These are phyloP conservation scores for Gryganskiella cystojenkinii DNA, from an alignment of 192 early-diverging fungal genomes.

Conservation along the genomic window DNA sequence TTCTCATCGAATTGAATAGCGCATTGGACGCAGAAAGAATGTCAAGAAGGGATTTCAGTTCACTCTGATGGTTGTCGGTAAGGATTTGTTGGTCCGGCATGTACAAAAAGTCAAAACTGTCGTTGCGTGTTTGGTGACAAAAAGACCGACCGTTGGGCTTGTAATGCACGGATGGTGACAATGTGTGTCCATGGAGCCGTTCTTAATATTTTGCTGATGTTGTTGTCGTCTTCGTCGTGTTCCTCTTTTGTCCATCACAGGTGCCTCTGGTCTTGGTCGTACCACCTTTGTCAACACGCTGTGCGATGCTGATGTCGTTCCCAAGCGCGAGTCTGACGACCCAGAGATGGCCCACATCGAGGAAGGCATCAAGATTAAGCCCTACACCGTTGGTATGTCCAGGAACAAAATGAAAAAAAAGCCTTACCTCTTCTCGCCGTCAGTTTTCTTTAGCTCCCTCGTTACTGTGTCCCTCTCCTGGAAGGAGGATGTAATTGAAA, in stretches of 20 bases:
- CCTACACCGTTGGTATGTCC: conserved; percentile 80
- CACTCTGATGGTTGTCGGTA: conserved; percentile 97
- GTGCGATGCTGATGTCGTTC: conserved; percentile 83
- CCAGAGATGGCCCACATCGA: conserved; percentile 84
- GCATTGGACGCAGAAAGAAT: conserved; percentile 80
- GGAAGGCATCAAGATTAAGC: conserved; percentile 88
- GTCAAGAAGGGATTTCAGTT: conserved; percentile 97
- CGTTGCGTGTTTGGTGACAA: no score
- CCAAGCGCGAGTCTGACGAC: conserved; percentile 69
- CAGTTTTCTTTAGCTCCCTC: no score
- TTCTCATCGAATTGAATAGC: conserved; percentile 19
- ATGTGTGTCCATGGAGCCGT: background rate
- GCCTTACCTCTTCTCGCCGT: no score
- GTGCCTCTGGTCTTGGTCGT: conserved; percentile 95
- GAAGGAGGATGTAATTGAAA: no score
- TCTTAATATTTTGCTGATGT: background rate
- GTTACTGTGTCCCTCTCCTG: no score
- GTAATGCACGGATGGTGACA: background rate
- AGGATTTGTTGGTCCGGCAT: no score
- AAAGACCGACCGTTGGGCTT: no score
- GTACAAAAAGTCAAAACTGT: background rate
- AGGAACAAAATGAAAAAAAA: no score
- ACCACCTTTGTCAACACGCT: conserved; percentile 99
- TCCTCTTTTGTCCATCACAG: conserved; percentile 46
- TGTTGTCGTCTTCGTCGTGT: background rate